A percentile compares a stretch with the other conserved stretches of the same genome.
Conservation (phyloP, 129 eudicot genomes). For the Flaveria robusta region DNA sequence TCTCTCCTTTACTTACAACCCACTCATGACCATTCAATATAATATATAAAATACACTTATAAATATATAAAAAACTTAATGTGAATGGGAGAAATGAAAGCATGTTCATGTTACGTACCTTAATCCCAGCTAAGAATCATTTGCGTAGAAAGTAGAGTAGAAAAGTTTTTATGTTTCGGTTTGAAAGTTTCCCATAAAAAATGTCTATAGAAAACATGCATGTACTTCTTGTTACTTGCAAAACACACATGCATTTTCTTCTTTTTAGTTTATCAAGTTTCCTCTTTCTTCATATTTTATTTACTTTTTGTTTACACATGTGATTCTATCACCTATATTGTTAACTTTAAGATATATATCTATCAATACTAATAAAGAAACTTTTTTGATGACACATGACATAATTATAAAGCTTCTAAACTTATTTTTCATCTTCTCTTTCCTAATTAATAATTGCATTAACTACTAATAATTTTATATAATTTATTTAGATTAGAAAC, state of each 20-base stretch:
- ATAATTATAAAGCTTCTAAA: too few species aligned
- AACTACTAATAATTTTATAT: too few species aligned
- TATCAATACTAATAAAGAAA: too few species aligned
- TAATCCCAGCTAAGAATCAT: conserved; percentile 3
- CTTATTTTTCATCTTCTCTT: too few species aligned
- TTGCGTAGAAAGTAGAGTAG: conserved; percentile 6
- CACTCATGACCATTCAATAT: too few species aligned
- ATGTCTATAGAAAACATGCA: conserved; percentile 3
- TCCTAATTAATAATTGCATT: too few species aligned
- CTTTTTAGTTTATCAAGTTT: not conserved
- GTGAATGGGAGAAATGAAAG: not conserved
- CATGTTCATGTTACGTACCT: not conserved
- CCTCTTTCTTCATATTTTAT: not conserved
- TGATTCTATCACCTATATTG: not conserved
- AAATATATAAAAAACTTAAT: too few species aligned
- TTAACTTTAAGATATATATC: too few species aligned
- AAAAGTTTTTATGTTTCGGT: conserved; percentile 1
- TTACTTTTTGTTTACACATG: not conserved
- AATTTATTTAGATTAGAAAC: too few species aligned
- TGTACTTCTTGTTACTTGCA: conserved; percentile 3
- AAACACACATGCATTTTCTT: conserved; percentile 3
- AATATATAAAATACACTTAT: too few species aligned
- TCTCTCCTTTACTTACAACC: too few species aligned
- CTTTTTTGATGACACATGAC: too few species aligned
- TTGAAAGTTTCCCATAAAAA: not conserved